These are phyloP conservation scores for Neoarthrinium moseri DNA, from an alignment of 2,329 filamentous ascomycete genomes.

Conservation along the genomic window DNA sequence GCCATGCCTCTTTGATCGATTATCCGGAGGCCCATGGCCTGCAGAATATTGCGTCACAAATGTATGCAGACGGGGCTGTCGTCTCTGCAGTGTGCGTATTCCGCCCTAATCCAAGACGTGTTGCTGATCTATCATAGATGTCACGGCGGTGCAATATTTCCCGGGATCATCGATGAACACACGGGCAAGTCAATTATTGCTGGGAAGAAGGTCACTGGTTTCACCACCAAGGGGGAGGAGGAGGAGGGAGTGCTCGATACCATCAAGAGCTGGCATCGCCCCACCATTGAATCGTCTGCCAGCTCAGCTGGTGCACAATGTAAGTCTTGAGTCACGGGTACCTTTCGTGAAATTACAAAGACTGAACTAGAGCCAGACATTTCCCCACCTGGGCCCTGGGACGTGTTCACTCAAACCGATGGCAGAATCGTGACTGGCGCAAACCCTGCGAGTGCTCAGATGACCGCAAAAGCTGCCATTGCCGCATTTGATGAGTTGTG, in stretches of 20 bases:
- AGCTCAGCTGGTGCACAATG: conserved; percentile 8
- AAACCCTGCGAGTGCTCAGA: conserved; percentile 38
- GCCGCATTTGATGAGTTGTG: conserved; percentile 35
- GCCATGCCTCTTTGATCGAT: conserved; percentile 45
- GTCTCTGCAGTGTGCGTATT: conserved; percentile 41
- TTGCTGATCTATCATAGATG: too few relatives aligned
- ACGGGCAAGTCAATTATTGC: conserved; percentile 35
- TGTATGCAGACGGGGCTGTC: conserved; percentile 39
- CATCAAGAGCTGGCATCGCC: conserved; percentile 25
- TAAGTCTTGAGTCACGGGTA: neutral
- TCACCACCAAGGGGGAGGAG: conserved; percentile 36
- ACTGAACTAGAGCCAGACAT: neutral
- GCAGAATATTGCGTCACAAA: conserved; percentile 36
- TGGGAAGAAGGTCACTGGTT: conserved; percentile 36
- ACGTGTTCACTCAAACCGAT: conserved; percentile 29
- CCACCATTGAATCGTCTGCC: conserved; percentile 18
- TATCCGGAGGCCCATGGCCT: conserved; percentile 40
- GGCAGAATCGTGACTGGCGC: conserved; percentile 38
- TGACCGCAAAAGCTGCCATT: conserved; percentile 34
- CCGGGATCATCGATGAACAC: conserved; percentile 27
- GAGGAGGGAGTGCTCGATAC: conserved; percentile 30
- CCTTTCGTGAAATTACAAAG: neutral
- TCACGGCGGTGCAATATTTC: conserved; percentile 37
- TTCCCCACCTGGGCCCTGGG: conserved; percentile 21
- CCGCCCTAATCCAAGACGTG: too few relatives aligned